Evolutionary conservation across 768 basidiomycete species (phyloP).

Genomic region (Kwoniella bestiolae): DNA sequence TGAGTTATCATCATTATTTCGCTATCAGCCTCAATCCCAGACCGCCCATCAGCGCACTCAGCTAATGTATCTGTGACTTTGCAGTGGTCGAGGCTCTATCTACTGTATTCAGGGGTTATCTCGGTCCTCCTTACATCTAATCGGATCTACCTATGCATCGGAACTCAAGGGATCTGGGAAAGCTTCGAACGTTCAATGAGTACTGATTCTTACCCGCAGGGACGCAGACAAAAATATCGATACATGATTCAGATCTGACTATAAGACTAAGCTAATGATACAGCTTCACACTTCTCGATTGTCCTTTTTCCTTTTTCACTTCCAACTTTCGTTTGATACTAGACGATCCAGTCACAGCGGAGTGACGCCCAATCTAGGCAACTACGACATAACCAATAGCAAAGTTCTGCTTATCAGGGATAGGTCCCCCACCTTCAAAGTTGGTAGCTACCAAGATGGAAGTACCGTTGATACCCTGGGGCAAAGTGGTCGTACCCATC

Average conservation of each 20-base stretch:
- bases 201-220: background rate
- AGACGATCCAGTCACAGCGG: no score
- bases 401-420: conserved; percentile 35
- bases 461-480: conserved; percentile 31
- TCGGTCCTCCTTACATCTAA: conserved; percentile 55
- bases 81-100: conserved; percentile 56
- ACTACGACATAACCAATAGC: conserved; percentile 34
- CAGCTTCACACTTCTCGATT: background rate
- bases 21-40: no score
- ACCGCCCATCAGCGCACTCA: no score
- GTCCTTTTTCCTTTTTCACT: background rate
- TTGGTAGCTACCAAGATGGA: conserved; percentile 33
- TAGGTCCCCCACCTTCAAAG: conserved; percentile 27
- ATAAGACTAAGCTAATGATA: background rate
- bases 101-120: conserved; percentile 50
- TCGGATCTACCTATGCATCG: background rate
- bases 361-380: no score
- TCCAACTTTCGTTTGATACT: no score
- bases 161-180: background rate
- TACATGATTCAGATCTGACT: background rate
- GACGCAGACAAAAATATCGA: background rate
- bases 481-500: conserved; percentile 24
- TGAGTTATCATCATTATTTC: conserved; percentile 24
- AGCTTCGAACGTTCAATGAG: background rate
- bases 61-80: background rate